Evolutionary conservation across 202 grass and related monocot species (phyloP).

Genomic region (Dendrocalamus latiflorus): DNA sequence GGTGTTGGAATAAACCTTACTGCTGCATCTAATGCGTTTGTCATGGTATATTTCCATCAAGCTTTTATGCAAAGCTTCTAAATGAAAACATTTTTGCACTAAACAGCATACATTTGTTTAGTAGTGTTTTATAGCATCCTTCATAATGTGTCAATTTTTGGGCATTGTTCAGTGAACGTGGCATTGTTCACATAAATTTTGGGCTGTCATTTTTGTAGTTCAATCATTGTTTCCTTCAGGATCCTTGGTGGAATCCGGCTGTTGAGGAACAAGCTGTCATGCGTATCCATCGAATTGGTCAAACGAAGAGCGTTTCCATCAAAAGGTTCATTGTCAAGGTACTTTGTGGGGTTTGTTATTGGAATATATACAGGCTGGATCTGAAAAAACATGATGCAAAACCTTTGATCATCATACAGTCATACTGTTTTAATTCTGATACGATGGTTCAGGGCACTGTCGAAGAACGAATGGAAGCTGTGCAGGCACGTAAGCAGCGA

Average conservation of each 20-base stretch:
- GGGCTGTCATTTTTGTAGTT: neutral
- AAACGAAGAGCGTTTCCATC: constrained; percentile 77
- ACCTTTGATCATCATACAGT: neutral
- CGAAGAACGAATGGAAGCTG: too few species aligned
- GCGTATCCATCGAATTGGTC: constrained; percentile 93
- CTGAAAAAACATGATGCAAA: neutral
- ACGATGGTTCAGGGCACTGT: too few species aligned
- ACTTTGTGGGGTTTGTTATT: neutral
- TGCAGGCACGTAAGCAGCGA: too few species aligned
- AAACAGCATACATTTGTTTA: neutral
- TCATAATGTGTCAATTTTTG: too few species aligned
- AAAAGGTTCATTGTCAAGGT: too few species aligned
- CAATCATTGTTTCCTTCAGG: constrained; percentile 39
- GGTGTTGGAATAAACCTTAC: constrained; percentile 99
- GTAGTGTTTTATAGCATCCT: neutral
- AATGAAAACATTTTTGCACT: neutral
- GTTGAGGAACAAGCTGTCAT: constrained; percentile 96
- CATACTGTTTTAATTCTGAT: too few species aligned
- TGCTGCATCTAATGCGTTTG: constrained; percentile 91
- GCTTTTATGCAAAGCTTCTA: neutral
- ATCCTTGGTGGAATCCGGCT: constrained; percentile 98
- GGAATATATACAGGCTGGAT: neutral
- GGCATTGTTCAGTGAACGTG: too few species aligned
- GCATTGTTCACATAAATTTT: neutral
- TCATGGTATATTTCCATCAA: constrained; percentile 65